phyloP scores from a whole-genome alignment of 2,329 filamentous ascomycete genomes.

The Alternaria sp. region DNA sequence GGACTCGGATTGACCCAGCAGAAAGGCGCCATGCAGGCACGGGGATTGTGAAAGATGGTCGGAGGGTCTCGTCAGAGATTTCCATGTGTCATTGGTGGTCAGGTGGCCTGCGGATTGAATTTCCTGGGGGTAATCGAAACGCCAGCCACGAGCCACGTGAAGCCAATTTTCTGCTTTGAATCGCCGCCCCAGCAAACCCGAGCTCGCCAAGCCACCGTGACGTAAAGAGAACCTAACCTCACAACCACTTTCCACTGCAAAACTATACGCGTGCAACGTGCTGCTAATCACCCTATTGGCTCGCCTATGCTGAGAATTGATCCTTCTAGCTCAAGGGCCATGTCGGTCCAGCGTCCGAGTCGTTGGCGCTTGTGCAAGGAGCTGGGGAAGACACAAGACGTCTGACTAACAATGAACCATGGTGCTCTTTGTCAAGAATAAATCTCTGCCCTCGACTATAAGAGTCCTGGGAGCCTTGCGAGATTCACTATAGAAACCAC shows the following conservation, averaged over 20 bases:
- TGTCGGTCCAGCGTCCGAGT: slow-evolving; percentile 33
- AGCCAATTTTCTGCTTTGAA: slow-evolving; percentile 24
- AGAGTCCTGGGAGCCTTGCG: slow-evolving; percentile 24
- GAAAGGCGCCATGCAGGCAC: slow-evolving; percentile 30
- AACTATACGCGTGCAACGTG: slow-evolving; percentile 29
- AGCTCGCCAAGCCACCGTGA: slow-evolving; percentile 26
- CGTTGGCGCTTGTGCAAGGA: slow-evolving; percentile 36
- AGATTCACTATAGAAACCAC: slow-evolving; percentile 23
- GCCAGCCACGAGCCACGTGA: slow-evolving; percentile 24
- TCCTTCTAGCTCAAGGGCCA: slow-evolving; percentile 30
- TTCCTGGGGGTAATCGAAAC: slow-evolving; percentile 28
- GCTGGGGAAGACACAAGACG: slow-evolving; percentile 36
- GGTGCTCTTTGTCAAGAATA: slow-evolving; percentile 37
- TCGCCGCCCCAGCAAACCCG: slow-evolving; percentile 16
- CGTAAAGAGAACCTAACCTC: slow-evolving; percentile 34
- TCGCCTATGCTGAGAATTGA: slow-evolving; percentile 31
- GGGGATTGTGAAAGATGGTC: slow-evolving; percentile 33
- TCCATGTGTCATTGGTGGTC: slow-evolving; percentile 40
- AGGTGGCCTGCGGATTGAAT: slow-evolving; percentile 21
- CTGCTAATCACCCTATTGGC: slow-evolving; percentile 19
- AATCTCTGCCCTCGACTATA: slow-evolving; percentile 44
- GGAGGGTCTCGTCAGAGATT: slow-evolving; percentile 34
- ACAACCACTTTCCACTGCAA: slow-evolving; percentile 30
- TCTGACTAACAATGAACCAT: slow-evolving; percentile 45
- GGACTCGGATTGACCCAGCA: slow-evolving; percentile 20